These are phyloP conservation scores for Elsinoe arachidis DNA, from an alignment of 2,329 filamentous ascomycete species.

Conservation along the genomic window DNA sequence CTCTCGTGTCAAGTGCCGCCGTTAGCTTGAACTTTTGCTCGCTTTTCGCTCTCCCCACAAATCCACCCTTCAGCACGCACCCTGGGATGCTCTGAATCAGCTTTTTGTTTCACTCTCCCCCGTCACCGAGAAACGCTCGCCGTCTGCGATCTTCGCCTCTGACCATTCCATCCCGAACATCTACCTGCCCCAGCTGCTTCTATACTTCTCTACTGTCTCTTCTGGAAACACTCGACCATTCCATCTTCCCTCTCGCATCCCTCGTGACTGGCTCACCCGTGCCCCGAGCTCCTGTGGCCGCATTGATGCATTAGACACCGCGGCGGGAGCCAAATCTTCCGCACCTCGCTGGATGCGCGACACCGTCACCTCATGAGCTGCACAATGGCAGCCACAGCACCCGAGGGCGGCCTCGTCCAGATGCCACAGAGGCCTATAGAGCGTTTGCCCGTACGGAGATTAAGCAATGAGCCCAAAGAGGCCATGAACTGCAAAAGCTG, in stretches of 20 bases:
- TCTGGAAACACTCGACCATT: conserved; percentile 7
- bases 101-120: conserved; percentile 12
- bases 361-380: conserved; percentile 1
- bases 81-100: conserved; percentile 8
- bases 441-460: conserved; percentile 61
- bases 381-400: conserved; percentile 16
- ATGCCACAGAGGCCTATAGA: conserved; percentile 68
- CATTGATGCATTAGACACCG: conserved; percentile 4
- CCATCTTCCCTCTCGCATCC: background rate
- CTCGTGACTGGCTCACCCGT: background rate
- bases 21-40: conserved; percentile 5
- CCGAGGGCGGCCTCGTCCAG: conserved; percentile 22
- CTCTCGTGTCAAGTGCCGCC: conserved; percentile 8
- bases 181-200: background rate
- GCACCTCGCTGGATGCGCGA: conserved; percentile 9
- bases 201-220: conserved; percentile 4
- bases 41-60: conserved; percentile 12
- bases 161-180: background rate
- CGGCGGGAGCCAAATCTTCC: conserved; percentile 11
- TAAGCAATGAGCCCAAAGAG: conserved; percentile 69
- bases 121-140: conserved; percentile 5
- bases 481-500: conserved; percentile 96
- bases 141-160: conserved; percentile 5
- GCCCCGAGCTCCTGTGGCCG: conserved; percentile 1
- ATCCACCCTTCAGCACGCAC: background rate